phyloP scores from a whole-genome alignment of 2,329 filamentous ascomycete genomes.

The Biscogniauxia mediterranea region DNA sequence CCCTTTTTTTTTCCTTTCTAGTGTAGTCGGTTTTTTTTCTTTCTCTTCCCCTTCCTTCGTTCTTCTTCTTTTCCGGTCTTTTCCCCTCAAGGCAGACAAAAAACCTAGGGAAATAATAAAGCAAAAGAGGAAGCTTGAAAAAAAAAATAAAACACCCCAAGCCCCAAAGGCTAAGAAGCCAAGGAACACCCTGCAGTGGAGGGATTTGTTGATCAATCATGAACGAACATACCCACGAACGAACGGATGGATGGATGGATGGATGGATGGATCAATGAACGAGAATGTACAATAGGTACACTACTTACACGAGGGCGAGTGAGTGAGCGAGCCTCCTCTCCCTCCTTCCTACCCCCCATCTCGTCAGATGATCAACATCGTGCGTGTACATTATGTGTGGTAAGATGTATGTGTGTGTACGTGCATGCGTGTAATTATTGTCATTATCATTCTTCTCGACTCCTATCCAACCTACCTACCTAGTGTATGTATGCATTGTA shows the following conservation, averaged over 20 bases:
- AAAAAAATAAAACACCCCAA: too few relatives aligned
- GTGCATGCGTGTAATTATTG: background rate
- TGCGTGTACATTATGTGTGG: background rate
- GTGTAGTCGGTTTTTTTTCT: too few relatives aligned
- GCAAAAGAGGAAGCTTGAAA: too few relatives aligned
- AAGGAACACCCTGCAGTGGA: background rate
- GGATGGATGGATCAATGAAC: too few relatives aligned
- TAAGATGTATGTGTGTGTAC: background rate
- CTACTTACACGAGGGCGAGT: too few relatives aligned
- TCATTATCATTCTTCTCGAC: background rate
- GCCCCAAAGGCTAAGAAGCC: too few relatives aligned
- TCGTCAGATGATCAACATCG: background rate
- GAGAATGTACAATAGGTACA: too few relatives aligned
- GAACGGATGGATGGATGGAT: too few relatives aligned
- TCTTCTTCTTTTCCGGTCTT: background rate
- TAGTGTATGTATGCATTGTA: too few relatives aligned
- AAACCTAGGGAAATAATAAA: too few relatives aligned
- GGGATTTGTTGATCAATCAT: background rate
- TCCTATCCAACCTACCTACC: background rate
- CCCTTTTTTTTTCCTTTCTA: background rate
- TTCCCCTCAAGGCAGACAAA: too few relatives aligned
- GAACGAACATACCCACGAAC: background rate
- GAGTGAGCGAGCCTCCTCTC: background rate
- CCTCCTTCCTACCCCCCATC: background rate
- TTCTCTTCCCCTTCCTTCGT: too few relatives aligned